These are phyloP conservation scores for Talaromyces sp. DNA, from an alignment of 2,329 filamentous ascomycete species.

Conservation along the genomic window DNA sequence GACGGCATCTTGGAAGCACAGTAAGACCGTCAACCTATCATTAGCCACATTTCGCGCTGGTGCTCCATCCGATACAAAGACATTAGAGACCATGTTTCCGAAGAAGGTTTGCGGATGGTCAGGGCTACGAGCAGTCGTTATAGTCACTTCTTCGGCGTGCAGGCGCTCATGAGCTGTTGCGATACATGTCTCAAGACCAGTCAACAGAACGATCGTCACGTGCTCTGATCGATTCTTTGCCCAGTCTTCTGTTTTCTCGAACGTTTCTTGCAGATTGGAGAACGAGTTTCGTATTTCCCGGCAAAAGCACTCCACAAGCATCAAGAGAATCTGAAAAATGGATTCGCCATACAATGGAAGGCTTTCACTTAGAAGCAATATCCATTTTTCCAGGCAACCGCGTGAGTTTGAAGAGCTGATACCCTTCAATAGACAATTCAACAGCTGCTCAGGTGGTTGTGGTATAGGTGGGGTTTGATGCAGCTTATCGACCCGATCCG, in stretches of 20 bases:
- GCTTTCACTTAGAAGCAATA: conserved; percentile 76
- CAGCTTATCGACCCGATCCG: conserved; percentile 42
- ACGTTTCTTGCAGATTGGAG: conserved; percentile 56
- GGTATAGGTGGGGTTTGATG: conserved; percentile 32
- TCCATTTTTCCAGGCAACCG: conserved; percentile 84
- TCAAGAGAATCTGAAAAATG: conserved; percentile 87
- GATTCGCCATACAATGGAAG: conserved; percentile 77
- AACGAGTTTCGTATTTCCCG: conserved; percentile 72
- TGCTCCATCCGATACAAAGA: conserved; percentile 74
- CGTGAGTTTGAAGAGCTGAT: conserved; percentile 72
- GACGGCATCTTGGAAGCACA: conserved; percentile 96
- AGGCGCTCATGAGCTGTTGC: conserved; percentile 82
- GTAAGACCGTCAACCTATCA: conserved; percentile 82
- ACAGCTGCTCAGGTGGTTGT: conserved; percentile 58
- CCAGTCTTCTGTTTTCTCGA: conserved; percentile 40
- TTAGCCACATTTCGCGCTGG: conserved; percentile 84
- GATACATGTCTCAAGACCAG: conserved; percentile 85
- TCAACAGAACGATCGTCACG: conserved; percentile 70
- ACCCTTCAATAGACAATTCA: conserved; percentile 79
- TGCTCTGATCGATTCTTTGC: conserved; percentile 55
- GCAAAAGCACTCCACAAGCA: conserved; percentile 85
- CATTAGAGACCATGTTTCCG: conserved; percentile 87
- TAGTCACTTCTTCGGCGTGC: conserved; percentile 68
- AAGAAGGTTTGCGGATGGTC: conserved; percentile 86
- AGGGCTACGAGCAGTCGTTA: conserved; percentile 67